Percentiles rank a stretch among this genome's conserved stretches.
These are phyloP conservation scores for Colletotrichum cereale DNA, from an alignment of 2,329 filamentous ascomycete species.

Conservation along the genomic window DNA sequence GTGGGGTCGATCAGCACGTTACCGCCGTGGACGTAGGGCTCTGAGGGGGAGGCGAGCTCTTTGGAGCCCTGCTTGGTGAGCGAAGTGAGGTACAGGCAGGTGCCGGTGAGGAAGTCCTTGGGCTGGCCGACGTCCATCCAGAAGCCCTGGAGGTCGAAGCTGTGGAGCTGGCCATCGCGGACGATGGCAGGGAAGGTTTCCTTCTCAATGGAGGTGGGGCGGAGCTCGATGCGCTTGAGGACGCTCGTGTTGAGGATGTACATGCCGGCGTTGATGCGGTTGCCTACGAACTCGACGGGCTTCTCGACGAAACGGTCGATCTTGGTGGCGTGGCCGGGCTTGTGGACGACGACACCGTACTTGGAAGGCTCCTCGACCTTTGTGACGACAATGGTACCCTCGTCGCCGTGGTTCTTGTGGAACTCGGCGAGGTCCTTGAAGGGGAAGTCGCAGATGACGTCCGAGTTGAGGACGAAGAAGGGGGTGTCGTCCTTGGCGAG, in stretches of 20 bases:
- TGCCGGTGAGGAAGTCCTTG: slow-evolving; percentile 97
- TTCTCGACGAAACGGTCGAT: slow-evolving; percentile 99
- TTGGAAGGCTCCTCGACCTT: slow-evolving; percentile 99
- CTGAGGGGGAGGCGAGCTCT: slow-evolving; percentile 78
- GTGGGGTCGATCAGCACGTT: slow-evolving; percentile 96
- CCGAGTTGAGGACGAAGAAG: slow-evolving; percentile 98
- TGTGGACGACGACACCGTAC: slow-evolving; percentile 98
- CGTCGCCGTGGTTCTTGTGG: slow-evolving; percentile 92
- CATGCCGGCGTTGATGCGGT: slow-evolving; percentile 98
- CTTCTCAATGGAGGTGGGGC: slow-evolving; percentile 97
- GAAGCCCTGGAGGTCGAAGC: slow-evolving; percentile 96
- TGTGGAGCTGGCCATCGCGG: slow-evolving; percentile 90
- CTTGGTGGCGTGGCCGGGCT: slow-evolving; percentile 87
- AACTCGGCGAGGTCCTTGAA: slow-evolving; percentile 91
- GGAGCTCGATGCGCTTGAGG: slow-evolving; percentile 91
- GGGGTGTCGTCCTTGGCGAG: slow-evolving; percentile 93
- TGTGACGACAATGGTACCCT: slow-evolving; percentile 97
- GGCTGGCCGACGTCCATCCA: slow-evolving; percentile 99
- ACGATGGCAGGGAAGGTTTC: slow-evolving; percentile 98
- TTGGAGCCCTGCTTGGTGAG: slow-evolving; percentile 91
- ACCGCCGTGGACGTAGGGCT: slow-evolving; percentile 89
- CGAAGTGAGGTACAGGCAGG: slow-evolving; percentile 94
- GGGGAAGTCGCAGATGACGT: slow-evolving; percentile 98
- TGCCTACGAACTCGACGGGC: slow-evolving; percentile 97
- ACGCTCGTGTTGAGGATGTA: slow-evolving; percentile 97